phyloP scores from a whole-genome alignment of 2,329 filamentous ascomycete species.

The Pseudogymnoascus sp. region DNA sequence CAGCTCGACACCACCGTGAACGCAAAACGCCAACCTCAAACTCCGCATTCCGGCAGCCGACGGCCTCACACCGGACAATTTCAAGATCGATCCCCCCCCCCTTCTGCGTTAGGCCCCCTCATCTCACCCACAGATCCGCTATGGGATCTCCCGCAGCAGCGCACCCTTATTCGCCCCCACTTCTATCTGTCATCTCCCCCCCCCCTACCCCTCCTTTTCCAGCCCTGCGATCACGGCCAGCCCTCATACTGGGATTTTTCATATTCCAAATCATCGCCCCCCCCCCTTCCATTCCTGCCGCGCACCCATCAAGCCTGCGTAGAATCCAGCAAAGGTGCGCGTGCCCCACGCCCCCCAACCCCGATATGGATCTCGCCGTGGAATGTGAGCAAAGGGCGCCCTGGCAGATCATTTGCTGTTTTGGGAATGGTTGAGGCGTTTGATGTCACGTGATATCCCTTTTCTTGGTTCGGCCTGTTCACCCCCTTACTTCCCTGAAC shows the following conservation, averaged over 20 bases:
- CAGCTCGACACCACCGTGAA: background rate
- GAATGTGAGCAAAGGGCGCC: background rate
- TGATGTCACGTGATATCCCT: background rate
- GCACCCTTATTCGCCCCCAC: background rate
- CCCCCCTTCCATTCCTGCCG: too few species aligned
- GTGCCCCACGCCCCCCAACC: background rate
- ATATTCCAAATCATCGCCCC: background rate
- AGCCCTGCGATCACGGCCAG: background rate
- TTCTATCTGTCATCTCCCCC: background rate
- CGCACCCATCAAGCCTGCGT: background rate
- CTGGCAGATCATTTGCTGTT: background rate
- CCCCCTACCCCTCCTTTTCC: background rate
- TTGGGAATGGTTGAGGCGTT: background rate
- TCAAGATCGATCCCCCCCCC: background rate
- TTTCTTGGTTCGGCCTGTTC: background rate
- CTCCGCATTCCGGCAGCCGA: background rate
- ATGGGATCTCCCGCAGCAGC: background rate
- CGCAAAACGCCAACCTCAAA: background rate
- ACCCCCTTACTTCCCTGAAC: background rate
- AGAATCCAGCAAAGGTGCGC: background rate
- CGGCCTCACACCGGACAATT: background rate
- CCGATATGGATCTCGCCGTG: background rate
- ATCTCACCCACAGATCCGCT: background rate
- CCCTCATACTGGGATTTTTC: background rate
- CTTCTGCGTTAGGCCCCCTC: background rate